Evolutionary conservation across 805 yeast species (phyloP).

Genomic region (Nematodospora valgi): DNA sequence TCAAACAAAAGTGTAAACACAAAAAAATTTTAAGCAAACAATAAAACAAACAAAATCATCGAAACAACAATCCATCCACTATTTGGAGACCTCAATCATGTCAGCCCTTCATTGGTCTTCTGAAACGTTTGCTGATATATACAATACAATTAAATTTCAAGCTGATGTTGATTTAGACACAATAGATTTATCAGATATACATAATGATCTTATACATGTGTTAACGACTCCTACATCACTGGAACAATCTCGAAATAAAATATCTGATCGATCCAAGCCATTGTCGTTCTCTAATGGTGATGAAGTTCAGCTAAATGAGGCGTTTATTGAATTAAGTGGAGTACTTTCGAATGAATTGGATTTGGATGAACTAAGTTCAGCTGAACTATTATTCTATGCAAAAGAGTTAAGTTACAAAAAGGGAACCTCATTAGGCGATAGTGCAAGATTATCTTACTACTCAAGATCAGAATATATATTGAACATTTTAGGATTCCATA

Average conservation of each 20-base stretch:
- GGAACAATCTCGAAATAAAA: constrained; percentile 41
- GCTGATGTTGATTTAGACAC: constrained; percentile 20
- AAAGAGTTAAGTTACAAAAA: constrained; percentile 33
- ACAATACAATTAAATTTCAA: constrained; percentile 37
- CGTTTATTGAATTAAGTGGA: constrained; percentile 59
- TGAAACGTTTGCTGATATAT: constrained; percentile 41
- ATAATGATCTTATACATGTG: constrained; percentile 44
- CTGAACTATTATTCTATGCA: constrained; percentile 61
- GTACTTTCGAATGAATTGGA: constrained; percentile 49
- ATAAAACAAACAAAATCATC: neutral
- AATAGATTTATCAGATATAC: constrained; percentile 24
- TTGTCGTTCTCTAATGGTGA: constrained; percentile 48
- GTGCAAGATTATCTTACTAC: constrained; percentile 67
- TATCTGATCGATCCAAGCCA: constrained; percentile 36
- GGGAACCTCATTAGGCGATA: constrained; percentile 51
- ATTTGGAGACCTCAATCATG: too few relatives aligned
- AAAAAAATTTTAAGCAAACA: too few relatives aligned
- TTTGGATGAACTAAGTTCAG: constrained; percentile 72
- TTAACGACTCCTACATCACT: constrained; percentile 43
- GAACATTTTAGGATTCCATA: constrained; percentile 48
- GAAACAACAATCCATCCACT: neutral
- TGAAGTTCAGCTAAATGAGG: constrained; percentile 59
- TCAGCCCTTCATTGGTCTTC: constrained; percentile 39
- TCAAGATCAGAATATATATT: constrained; percentile 70
- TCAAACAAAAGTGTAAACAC: too few relatives aligned